Percentiles rank a stretch among this genome's conserved stretches.
Conservation (phyloP, 1,284 basidiomycete species). For the Marasmius oreades region DNA sequence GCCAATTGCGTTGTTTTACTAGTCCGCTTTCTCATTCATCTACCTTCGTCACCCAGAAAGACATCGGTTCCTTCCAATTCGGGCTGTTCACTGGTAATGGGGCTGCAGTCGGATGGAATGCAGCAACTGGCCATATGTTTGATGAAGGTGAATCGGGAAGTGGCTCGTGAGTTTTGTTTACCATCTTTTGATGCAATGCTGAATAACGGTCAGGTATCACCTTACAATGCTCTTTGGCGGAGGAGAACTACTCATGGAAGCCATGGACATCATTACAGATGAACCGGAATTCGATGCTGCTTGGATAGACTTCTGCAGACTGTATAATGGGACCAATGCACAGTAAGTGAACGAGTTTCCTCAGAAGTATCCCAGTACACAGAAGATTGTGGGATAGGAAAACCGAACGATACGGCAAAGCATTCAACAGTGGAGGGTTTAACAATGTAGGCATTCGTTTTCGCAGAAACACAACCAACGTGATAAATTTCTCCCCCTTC, state of each 20-base stretch:
- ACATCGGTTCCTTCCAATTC: conserved; percentile 36
- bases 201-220: conserved; percentile 27
- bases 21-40: background rate
- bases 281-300: conserved; percentile 38
- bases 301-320: conserved; percentile 39
- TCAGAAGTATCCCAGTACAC: background rate
- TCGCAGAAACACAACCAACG: background rate
- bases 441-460: conserved; percentile 23
- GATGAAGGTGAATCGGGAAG: conserved; percentile 35
- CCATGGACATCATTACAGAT: conserved; percentile 36
- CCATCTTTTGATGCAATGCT: background rate
- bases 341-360: conserved; percentile 26
- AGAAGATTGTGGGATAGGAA: conserved; percentile 22
- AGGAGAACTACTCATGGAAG: conserved; percentile 42
- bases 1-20: conserved; percentile 3
- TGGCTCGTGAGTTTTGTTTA: conserved; percentile 27
- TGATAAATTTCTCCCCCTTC: background rate
- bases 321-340: conserved; percentile 34
- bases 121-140: conserved; percentile 35
- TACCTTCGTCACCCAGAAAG: conserved; percentile 20
- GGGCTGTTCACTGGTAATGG: conserved; percentile 37
- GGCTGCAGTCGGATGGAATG: conserved; percentile 40
- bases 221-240: conserved; percentile 41
- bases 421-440: conserved; percentile 35
- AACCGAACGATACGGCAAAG: conserved; percentile 33